Evolutionary conservation across 768 basidiomycete species (phyloP).

Genomic region (Leucocoprinus leucothites): DNA sequence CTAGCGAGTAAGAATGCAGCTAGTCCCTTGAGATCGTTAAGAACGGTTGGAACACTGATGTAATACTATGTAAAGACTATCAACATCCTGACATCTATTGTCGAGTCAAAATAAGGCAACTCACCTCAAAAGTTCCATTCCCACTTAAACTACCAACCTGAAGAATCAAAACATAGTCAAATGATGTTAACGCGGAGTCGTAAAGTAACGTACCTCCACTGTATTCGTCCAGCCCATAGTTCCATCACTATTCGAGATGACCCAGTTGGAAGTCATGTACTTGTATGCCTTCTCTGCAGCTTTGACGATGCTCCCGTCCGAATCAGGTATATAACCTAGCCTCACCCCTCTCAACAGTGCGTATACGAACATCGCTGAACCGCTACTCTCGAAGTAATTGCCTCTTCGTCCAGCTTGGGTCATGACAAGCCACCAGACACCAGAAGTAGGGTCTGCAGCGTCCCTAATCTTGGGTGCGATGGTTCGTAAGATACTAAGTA

Average conservation of each 20-base stretch:
- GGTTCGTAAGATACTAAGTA: constrained; percentile 30
- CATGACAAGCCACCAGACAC: constrained; percentile 49
- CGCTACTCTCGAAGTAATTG: constrained; percentile 51
- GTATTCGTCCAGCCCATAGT: constrained; percentile 45
- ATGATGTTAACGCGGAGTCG: background rate
- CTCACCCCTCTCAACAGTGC: constrained; percentile 41
- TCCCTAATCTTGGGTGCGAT: constrained; percentile 33
- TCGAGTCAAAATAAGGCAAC: background rate
- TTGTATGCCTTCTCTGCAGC: constrained; percentile 38
- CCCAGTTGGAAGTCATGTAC: constrained; percentile 38
- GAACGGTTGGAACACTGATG: constrained; percentile 31
- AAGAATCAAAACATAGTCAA: too few relatives aligned
- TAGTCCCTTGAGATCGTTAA: constrained; percentile 45
- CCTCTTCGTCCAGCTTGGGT: constrained; percentile 39
- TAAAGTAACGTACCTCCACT: constrained; percentile 30
- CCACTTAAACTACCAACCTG: constrained; percentile 40
- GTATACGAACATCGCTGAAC: constrained; percentile 44
- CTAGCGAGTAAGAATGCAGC: constrained; percentile 44
- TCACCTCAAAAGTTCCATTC: constrained; percentile 34
- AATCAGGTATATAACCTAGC: constrained; percentile 34
- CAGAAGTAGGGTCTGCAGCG: constrained; percentile 35
- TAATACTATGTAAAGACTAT: constrained; percentile 34
- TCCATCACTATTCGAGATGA: constrained; percentile 36
- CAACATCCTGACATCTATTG: background rate
- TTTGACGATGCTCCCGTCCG: constrained; percentile 33